Base-by-base conservation (phyloP, 352 stramenopile species). In the Phytophthora multivora region DNA sequence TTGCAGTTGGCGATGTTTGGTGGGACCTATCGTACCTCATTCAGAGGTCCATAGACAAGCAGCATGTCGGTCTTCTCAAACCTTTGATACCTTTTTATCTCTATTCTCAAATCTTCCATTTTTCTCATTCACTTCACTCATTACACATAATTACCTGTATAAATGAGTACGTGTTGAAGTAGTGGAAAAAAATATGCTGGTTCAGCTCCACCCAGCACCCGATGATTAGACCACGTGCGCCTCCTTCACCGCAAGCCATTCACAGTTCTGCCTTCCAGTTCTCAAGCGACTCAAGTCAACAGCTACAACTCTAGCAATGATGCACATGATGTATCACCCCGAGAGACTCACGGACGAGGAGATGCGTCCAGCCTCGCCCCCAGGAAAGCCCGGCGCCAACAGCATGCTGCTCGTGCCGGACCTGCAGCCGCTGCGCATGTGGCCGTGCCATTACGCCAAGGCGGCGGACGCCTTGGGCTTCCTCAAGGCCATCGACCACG, bases 381-480 rank as follows among this genome's bases (percentile, higher is more conserved):
- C 51, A 15, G 56, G 56, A 16, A 69, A 69, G 26, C 39, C 60
- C 18, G 60, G 21, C 28, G 55, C 45, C 41, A 39, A 35, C 51
- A 58, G 61, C 25, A 59, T 63, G 47, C 19, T 70, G 48, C 55
- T 71, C 26, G 62, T 71, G 45, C 62, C 64, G 21, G 59, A 80
- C 54, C 65, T 80, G 47, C 62, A 69, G 43, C 74, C 70, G 48
- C 57, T 74, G 45, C 66, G 61, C 41, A 71, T 79, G 71, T 80
- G 70, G 74, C 71, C 74, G 38, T 72, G 65, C 18, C 70, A 70
- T 38, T 69, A 83, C 63, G 69, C 70, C 39, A 71, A 74, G 26
- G 74, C 73, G 19, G 69, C 70, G 12, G 71, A 80, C 43, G 61
- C 74, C 23, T 59, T 78, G 25, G 46, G 58, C 10, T 77, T 75